Evolutionary conservation across 768 basidiomycete species (phyloP), one percentile per base, ranked within the genome.

Genomic region (Hygrophorus pudorinus): DNA sequence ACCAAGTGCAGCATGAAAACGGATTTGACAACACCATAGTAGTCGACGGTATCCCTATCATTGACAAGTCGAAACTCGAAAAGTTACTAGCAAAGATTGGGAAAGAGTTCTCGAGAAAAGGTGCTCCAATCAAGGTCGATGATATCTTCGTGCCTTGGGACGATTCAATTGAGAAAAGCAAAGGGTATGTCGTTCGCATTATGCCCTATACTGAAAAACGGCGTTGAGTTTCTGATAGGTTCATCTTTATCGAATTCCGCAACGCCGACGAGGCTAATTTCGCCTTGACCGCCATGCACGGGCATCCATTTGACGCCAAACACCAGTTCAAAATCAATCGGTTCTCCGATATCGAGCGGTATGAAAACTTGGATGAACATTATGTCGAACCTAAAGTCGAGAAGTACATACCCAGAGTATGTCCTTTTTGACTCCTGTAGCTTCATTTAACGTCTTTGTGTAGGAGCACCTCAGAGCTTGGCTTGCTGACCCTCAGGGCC

Each of bases 391-490:
- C 86, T 0, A 71, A 77, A 51, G 59, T 64, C 1, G 83, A 87
- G 54, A 79, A 82, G 45, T 96, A 82, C 59, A 68, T 67, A 39
- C 71, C 88, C 30, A 80, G 82, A 65, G 91, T 90, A 50, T 27
- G 67, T n/a, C 21, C 20, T 12, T 16, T 30, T 28, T 48, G 17
- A 14, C 37, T 40, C 38, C 34, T 40, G 41, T 41, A 24, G 27
- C 47, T 46, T 46, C 47, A 14, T 45, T 32, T 39, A 9, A 10
- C 18, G 16, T 18, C 27, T 7, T 27, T 7, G 32, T 27, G 18
- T 52, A 97, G 91, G 96, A 97, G 60, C 93, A 99, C 66, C 75
- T 97, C 49, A 79, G 89, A 38, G 85, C 88, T 42, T 99, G 94
- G 93, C 75, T 98, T 42, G 88, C 81, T 18, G 96, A 99, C 64